phyloP scores from a whole-genome alignment of 108 stramenopile genomes.

The Licmophora abbreviata region DNA sequence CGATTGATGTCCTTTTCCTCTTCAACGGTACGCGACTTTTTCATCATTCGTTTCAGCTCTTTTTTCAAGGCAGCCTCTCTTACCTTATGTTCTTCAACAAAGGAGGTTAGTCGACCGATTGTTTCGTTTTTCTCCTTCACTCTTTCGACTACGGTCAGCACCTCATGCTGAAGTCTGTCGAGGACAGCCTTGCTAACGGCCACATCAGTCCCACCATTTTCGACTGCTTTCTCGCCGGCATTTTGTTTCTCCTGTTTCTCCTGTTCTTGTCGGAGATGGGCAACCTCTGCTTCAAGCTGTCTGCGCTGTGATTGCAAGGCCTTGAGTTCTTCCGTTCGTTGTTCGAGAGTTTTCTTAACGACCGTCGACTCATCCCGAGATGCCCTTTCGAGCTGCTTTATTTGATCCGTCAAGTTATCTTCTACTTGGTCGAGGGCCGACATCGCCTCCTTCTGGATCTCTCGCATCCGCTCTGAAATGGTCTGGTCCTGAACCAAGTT shows the following conservation, averaged over 20 bases:
- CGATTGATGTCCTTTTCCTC: no score
- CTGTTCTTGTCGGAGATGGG: neutral
- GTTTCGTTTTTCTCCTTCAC: constrained; percentile 29
- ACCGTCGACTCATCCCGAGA: neutral
- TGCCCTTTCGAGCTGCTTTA: constrained; percentile 13
- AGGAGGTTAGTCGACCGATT: constrained; percentile 13
- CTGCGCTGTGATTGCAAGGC: constrained; percentile 10
- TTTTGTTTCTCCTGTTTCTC: neutral
- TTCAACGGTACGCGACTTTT: neutral
- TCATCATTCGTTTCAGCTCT: constrained; percentile 23
- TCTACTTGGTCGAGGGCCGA: constrained; percentile 23
- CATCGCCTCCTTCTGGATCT: constrained; percentile 16
- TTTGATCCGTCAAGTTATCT: constrained; percentile 19
- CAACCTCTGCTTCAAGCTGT: constrained; percentile 1
- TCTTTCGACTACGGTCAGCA: constrained; percentile 15
- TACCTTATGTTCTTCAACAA: constrained; percentile 16
- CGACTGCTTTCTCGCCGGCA: neutral
- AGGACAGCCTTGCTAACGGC: constrained; percentile 17
- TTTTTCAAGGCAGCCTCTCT: constrained; percentile 18
- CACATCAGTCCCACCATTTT: neutral
- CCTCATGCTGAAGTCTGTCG: constrained; percentile 27
- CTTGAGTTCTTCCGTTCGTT: constrained; percentile 2
- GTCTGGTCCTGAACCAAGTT: neutral
- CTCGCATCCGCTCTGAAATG: constrained; percentile 12
- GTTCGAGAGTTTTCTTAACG: neutral